These are phyloP conservation scores for Skeletonema potamos DNA, from an alignment of 108 stramenopile genomes.

Conservation along the genomic window DNA sequence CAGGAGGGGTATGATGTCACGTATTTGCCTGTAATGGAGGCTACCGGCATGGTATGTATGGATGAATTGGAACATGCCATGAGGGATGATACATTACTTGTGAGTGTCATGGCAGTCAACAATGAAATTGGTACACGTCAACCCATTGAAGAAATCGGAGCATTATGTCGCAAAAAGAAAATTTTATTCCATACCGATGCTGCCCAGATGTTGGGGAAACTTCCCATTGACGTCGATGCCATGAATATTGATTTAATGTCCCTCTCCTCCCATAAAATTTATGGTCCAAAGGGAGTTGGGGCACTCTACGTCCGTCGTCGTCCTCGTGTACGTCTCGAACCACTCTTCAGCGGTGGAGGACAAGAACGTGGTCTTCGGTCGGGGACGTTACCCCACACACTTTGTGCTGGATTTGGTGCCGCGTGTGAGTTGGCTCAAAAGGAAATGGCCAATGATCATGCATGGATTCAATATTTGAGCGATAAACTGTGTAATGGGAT, in stretches of 20 bases:
- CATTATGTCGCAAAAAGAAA: conserved; percentile 89
- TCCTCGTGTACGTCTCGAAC: conserved; percentile 97
- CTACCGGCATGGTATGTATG: conserved; percentile 93
- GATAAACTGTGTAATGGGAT: conserved; percentile 86
- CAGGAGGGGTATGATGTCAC: conserved; percentile 97
- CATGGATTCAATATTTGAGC: conserved; percentile 74
- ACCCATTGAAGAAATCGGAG: conserved; percentile 94
- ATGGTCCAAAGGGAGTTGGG: conserved; percentile 99
- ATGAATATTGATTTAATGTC: conserved; percentile 95
- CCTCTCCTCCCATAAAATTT: conserved; percentile 97
- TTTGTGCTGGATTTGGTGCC: conserved; percentile 94
- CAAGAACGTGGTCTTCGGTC: conserved; percentile 95
- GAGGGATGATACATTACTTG: conserved; percentile 92
- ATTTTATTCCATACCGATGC: conserved; percentile 98
- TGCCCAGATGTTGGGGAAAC: conserved; percentile 97
- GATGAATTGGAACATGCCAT: conserved; percentile 84
- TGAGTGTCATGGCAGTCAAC: conserved; percentile 99
- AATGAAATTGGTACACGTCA: conserved; percentile 99
- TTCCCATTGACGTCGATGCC: conserved; percentile 95
- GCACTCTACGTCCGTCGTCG: conserved; percentile 95
- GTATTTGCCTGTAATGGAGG: conserved; percentile 88
- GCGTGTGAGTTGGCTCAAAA: conserved; percentile 87
- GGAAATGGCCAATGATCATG: conserved; percentile 86
- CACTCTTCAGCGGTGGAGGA: conserved; percentile 95
- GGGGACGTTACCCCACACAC: conserved; percentile 88